Evolutionary conservation across 495 filamentous ascomycete genomes (phyloP).

Genomic region (Lepraria neglecta): DNA sequence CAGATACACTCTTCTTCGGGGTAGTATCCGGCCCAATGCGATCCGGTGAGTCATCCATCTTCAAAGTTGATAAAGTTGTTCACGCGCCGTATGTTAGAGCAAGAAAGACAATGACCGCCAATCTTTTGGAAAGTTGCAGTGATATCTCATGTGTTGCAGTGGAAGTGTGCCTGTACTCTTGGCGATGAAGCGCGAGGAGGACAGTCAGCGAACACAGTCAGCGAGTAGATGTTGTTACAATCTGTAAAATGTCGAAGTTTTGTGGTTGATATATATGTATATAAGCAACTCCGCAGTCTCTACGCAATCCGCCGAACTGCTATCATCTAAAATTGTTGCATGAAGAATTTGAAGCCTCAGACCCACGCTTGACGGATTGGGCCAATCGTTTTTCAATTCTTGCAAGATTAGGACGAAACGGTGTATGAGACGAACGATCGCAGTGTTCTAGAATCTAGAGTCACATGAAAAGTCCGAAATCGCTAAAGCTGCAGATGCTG

Average conservation of each 20-base stretch:
- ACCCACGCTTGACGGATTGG: slow-evolving; percentile 7
- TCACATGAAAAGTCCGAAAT: background rate
- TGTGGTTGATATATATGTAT: background rate
- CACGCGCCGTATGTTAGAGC: background rate
- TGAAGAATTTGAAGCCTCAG: background rate
- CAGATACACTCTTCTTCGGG: slow-evolving; percentile 38
- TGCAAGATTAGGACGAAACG: background rate
- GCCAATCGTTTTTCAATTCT: background rate
- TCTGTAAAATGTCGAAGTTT: background rate
- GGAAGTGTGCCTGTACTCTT: background rate
- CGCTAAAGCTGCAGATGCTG: background rate
- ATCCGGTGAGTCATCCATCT: slow-evolving; percentile 36
- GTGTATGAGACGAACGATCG: background rate
- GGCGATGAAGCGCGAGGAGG: background rate
- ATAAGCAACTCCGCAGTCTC: background rate
- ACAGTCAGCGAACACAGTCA: background rate
- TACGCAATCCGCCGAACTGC: slow-evolving; percentile 20
- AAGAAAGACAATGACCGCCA: slow-evolving; percentile 10
- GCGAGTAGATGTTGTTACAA: background rate
- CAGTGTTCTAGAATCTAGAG: slow-evolving; percentile 10
- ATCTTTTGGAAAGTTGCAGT: slow-evolving; percentile 9
- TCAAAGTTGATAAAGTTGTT: background rate
- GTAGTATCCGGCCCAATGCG: slow-evolving; percentile 45
- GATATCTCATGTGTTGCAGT: slow-evolving; percentile 5
- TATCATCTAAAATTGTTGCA: background rate